A percentile compares a stretch with the other conserved stretches of the same genome.
These are phyloP conservation scores for Lobosporangium transversale DNA, from an alignment of 192 early-diverging fungal species.

Conservation along the genomic window DNA sequence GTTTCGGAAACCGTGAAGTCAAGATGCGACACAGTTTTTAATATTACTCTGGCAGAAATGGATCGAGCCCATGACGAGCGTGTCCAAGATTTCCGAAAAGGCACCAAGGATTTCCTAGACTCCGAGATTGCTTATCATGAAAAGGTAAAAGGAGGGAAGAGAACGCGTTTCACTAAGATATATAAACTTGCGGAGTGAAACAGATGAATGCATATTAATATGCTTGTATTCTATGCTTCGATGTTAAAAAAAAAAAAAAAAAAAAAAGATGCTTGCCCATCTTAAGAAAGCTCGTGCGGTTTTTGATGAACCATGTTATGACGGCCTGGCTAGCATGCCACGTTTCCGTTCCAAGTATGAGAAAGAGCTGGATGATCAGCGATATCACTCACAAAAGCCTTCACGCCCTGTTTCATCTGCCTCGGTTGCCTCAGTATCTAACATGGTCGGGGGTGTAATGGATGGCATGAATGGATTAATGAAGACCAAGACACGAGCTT, in stretches of 20 bases:
- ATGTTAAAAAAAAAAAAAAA: no score
- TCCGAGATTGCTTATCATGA: conserved; percentile 55
- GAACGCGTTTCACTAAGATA: background rate
- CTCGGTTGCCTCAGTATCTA: conserved; percentile 52
- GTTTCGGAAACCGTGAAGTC: conserved; percentile 56
- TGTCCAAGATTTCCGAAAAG: conserved; percentile 50
- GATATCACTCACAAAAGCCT: conserved; percentile 47
- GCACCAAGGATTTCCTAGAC: conserved; percentile 55
- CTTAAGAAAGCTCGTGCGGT: conserved; percentile 48
- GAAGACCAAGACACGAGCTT: conserved; percentile 50
- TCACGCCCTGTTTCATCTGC: conserved; percentile 50
- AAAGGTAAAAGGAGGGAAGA: conserved; percentile 34
- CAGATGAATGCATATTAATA: no score
- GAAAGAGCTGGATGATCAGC: conserved; percentile 43
- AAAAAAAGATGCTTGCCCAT: conserved; percentile 55
- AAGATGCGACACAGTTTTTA: conserved; percentile 58
- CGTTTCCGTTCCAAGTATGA: conserved; percentile 47
- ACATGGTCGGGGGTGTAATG: conserved; percentile 56
- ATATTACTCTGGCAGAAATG: conserved; percentile 56
- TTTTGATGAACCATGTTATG: conserved; percentile 52
- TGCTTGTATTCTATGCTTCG: background rate
- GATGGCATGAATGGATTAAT: conserved; percentile 57
- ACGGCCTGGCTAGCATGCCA: conserved; percentile 39
- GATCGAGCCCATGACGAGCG: conserved; percentile 57
- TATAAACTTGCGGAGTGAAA: no score